Evolutionary conservation across 306 rosid genomes (phyloP), one percentile per base, ranked within the genome.

Genomic region (Cicer arietinum): DNA sequence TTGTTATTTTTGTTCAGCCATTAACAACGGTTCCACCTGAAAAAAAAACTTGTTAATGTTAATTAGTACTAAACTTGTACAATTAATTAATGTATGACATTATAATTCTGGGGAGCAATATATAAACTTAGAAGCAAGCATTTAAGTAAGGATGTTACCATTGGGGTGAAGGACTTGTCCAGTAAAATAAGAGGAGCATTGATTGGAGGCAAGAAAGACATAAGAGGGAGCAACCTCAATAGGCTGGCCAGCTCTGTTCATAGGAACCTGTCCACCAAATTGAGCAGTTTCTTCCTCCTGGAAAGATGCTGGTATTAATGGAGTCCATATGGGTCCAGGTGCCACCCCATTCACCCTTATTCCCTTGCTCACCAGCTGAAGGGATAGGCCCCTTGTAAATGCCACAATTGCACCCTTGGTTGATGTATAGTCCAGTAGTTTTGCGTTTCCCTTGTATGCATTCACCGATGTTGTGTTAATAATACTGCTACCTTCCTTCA

Each of bases 141-240:
- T 11, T 59, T 59, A 59, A 30, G 43, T 59, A 59, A 30, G 43
- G 17, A 30, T 12, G 17, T 7, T 74, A 89, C 97, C 96, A 20
- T 93, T 93, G 22, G 94, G 97, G 78, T 91, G 97, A 17, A 93
- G 86, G 43, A 91, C 89, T 86, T 93, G 97, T 77, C 98, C 97
- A 7, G 89, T 84, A 1, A 87, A 82, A 79, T 88, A 89, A 56
- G 93, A 91, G 60, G 96, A 89, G 63, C 85, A 87, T 2, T 80
- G 84, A 57, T 91, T 86, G 89, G 83, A 84, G 2, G 96, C 97
- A 53, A 93, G 93, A 75, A 93, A 93, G n/a, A 84, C 85, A 69
- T 40, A 84, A 4, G 89, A 84, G 0, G 97, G 96, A 30, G 96
- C 98, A 60, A 93, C 92, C 82, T 93, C 97, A 62, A 82, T 66